Conservation (phyloP, 2,329 filamentous ascomycete genomes). For the Alternaria longipes region DNA sequence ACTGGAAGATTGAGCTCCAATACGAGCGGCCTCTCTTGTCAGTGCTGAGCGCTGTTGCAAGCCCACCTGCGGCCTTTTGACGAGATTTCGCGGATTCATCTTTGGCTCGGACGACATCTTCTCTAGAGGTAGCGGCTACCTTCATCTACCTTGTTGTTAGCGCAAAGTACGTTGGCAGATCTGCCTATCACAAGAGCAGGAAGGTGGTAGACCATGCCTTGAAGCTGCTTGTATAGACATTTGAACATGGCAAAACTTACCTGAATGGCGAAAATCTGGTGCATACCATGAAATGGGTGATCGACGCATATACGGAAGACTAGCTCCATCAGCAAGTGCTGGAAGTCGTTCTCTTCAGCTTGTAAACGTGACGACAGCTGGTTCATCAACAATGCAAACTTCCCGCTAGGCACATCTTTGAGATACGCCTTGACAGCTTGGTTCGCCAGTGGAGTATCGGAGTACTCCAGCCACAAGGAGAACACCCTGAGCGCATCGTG, state of each 20-base stretch:
- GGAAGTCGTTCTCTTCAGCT: slow-evolving; percentile 74
- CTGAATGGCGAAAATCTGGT: slow-evolving; percentile 82
- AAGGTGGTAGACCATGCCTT: background rate
- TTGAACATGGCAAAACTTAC: background rate
- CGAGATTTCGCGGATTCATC: slow-evolving; percentile 80
- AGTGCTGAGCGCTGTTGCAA: slow-evolving; percentile 69
- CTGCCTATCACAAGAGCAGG: background rate
- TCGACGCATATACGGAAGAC: slow-evolving; percentile 87
- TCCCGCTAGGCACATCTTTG: slow-evolving; percentile 80
- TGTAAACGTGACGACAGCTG: slow-evolving; percentile 94
- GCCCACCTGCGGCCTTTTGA: slow-evolving; percentile 73
- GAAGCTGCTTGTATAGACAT: too few species aligned
- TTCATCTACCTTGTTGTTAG: slow-evolving; percentile 29
- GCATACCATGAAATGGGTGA: slow-evolving; percentile 96
- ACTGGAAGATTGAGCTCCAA: slow-evolving; percentile 77
- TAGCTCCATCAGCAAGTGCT: slow-evolving; percentile 75
- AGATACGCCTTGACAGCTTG: slow-evolving; percentile 76
- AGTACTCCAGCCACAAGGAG: slow-evolving; percentile 90
- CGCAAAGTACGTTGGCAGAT: background rate
- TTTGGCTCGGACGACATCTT: slow-evolving; percentile 64
- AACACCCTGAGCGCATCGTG: slow-evolving; percentile 92
- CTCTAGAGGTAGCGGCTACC: slow-evolving; percentile 65
- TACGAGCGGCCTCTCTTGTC: slow-evolving; percentile 63
- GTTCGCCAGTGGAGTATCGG: slow-evolving; percentile 79
- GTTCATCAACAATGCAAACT: slow-evolving; percentile 93